These are phyloP conservation scores for Alliaria petiolata DNA, from an alignment of 345 rosid genomes.

Conservation along the genomic window DNA sequence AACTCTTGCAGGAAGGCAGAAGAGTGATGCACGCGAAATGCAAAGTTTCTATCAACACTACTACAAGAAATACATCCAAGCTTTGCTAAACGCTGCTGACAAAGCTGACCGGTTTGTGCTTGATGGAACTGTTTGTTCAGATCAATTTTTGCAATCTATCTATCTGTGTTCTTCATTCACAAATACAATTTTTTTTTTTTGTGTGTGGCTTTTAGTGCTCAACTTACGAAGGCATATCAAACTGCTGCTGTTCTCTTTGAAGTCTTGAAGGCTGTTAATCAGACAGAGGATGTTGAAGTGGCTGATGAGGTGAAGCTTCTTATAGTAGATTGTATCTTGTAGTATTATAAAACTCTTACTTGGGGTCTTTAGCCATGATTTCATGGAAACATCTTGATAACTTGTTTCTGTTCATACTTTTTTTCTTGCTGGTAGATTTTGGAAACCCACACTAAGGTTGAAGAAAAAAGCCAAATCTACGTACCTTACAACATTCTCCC, in stretches of 20 bases:
- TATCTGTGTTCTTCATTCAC: neutral
- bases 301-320: constrained; percentile 64
- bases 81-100: constrained; percentile 78
- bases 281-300: constrained; percentile 64
- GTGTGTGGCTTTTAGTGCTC: constrained; percentile 53
- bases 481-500: constrained; percentile 65
- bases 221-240: constrained; percentile 72
- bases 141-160: neutral
- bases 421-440: constrained; percentile 47
- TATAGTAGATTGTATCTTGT: neutral
- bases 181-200: neutral
- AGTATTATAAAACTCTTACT: neutral
- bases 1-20: constrained; percentile 71
- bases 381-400: constrained; percentile 1
- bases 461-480: constrained; percentile 55
- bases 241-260: constrained; percentile 81
- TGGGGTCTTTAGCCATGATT: neutral
- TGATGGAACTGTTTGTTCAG: neutral
- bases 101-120: constrained; percentile 66
- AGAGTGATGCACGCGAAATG: constrained; percentile 95
- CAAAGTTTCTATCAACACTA: constrained; percentile 83
- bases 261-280: constrained; percentile 69
- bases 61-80: constrained; percentile 81
- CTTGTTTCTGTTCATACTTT: constrained; percentile 5
- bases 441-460: constrained; percentile 59